These are phyloP conservation scores for Colletotrichum higginsianum DNA, from an alignment of 2,329 filamentous ascomycete species.

Conservation along the genomic window DNA sequence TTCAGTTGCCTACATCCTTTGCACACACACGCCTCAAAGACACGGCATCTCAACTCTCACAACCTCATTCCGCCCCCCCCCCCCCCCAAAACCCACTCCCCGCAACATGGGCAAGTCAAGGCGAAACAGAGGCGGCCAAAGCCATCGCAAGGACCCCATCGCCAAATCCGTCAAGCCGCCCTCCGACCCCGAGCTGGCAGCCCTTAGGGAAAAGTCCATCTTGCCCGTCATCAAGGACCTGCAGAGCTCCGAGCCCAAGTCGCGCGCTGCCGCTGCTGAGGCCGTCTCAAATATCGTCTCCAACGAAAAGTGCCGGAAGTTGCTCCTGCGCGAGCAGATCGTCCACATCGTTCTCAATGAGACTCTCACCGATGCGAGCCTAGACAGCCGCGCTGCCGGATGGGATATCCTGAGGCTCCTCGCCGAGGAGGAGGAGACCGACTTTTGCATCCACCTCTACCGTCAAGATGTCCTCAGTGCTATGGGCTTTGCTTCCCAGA, in stretches of 20 bases:
- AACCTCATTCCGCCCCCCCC: background rate
- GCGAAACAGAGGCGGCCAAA: constrained; percentile 64
- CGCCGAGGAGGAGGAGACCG: constrained; percentile 74
- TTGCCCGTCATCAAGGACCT: constrained; percentile 74
- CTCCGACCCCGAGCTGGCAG: constrained; percentile 74
- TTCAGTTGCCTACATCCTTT: background rate
- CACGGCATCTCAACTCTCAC: background rate
- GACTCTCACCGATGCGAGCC: constrained; percentile 73
- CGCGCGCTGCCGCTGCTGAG: constrained; percentile 70
- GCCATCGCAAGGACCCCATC: constrained; percentile 68
- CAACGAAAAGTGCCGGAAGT: constrained; percentile 73
- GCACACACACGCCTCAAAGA: background rate
- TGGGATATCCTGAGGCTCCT: constrained; percentile 77
- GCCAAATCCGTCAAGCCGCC: constrained; percentile 72
- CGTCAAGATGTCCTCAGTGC: constrained; percentile 74
- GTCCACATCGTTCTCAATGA: constrained; percentile 75
- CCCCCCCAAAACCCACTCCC: constrained; percentile 5
- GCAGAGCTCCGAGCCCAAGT: constrained; percentile 70
- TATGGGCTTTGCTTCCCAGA: constrained; percentile 68
- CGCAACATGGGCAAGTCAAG: constrained; percentile 72
- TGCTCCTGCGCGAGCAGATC: constrained; percentile 77
- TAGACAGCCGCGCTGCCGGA: constrained; percentile 76
- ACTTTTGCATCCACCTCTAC: constrained; percentile 77
- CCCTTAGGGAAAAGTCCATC: constrained; percentile 74
- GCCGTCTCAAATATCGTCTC: constrained; percentile 75